These are phyloP conservation scores for Cucurbita argyrosperma DNA, from an alignment of 306 rosid genomes.

Conservation along the genomic window DNA sequence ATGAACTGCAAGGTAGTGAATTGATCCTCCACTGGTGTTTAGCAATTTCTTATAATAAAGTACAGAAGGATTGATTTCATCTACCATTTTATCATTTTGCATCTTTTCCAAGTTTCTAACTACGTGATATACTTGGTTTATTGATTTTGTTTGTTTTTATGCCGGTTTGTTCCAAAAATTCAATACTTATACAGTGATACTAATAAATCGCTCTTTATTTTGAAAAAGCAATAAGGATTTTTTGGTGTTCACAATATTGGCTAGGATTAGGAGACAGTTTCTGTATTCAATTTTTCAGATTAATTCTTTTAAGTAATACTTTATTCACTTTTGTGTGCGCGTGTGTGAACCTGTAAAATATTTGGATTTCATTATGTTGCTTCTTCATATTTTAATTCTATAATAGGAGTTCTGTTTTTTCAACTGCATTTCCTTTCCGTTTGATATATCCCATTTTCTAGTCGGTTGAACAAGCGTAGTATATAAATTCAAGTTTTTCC, in stretches of 20 bases:
- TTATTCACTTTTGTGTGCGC: neutral
- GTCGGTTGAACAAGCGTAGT: neutral
- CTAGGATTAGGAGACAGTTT: neutral
- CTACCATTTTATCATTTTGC: neutral
- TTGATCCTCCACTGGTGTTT: neutral
- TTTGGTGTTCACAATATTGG: neutral
- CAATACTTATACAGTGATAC: neutral
- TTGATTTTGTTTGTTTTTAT: neutral
- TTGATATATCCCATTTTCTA: neutral
- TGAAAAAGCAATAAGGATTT: neutral
- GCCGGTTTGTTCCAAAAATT: neutral
- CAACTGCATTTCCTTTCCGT: neutral
- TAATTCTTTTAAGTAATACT: neutral
- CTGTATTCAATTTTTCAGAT: neutral
- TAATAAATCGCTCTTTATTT: neutral
- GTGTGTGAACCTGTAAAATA: neutral
- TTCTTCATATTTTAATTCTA: neutral
- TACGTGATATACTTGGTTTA: neutral
- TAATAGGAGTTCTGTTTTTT: neutral
- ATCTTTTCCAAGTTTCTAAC: neutral
- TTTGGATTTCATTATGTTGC: neutral
- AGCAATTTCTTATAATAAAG: neutral
- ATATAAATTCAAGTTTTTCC: neutral
- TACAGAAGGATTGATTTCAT: neutral
- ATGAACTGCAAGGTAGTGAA: slow-evolving; percentile 91